A percentile compares a stretch with the other conserved stretches of the same genome.
These are phyloP conservation scores for Botrytis elliptica DNA, from an alignment of 2,329 filamentous ascomycete species.

Conservation along the genomic window DNA sequence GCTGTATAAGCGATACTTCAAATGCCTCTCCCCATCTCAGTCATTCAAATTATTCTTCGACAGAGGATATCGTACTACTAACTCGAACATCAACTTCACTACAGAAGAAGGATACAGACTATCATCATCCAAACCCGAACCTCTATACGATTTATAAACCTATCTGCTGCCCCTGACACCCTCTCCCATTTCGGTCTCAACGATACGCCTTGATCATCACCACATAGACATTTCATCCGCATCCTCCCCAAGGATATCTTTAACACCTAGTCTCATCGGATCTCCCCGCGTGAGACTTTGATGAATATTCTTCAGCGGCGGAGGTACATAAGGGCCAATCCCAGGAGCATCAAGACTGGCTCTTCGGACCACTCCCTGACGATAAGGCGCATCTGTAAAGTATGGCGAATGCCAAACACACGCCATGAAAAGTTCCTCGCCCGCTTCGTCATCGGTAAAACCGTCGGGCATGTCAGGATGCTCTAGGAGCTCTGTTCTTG, in stretches of 20 bases:
- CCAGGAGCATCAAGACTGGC: neutral
- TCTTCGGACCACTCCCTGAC: neutral
- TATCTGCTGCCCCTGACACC: neutral
- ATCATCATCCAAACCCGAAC: neutral
- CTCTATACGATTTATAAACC: neutral
- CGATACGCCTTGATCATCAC: neutral
- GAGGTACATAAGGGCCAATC: neutral
- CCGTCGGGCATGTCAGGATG: neutral
- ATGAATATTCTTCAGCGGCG: neutral
- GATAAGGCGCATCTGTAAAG: neutral
- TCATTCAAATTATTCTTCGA: neutral
- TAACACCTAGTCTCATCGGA: neutral
- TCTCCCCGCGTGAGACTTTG: neutral
- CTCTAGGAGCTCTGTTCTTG: neutral
- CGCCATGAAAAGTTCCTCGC: neutral
- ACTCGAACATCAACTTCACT: neutral
- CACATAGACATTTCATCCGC: neutral
- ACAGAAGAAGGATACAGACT: too few species aligned
- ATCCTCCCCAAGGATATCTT: neutral
- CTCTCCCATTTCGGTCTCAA: too few species aligned
- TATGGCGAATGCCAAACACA: neutral
- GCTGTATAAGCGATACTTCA: neutral
- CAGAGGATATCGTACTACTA: neutral
- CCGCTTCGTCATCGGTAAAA: neutral
- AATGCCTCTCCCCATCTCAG: too few species aligned